These are phyloP conservation scores for Boletus barrowsii DNA, from an alignment of 768 basidiomycete genomes.

Conservation along the genomic window DNA sequence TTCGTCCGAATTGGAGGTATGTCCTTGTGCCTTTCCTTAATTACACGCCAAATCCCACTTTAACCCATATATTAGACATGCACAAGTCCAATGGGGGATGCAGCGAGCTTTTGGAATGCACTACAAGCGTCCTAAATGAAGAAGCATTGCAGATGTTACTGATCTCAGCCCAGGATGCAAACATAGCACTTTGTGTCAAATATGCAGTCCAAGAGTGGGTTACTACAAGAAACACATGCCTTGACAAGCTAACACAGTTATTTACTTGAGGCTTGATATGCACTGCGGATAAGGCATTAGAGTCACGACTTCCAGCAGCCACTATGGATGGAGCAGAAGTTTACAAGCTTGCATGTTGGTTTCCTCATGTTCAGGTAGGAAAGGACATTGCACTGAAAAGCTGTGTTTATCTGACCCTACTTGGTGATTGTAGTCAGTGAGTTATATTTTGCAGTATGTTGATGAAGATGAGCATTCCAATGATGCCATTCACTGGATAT, in stretches of 20 bases:
- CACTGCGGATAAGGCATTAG: neutral
- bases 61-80: neutral
- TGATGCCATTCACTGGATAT: too few relatives aligned
- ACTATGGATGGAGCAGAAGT: too few relatives aligned
- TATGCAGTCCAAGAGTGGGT: slow-evolving; percentile 4
- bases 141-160: slow-evolving; percentile 1
- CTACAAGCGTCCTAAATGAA: neutral
- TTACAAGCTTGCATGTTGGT: neutral
- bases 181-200: slow-evolving; percentile 3
- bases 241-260: neutral
- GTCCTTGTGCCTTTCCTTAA: neutral
- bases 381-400: neutral
- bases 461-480: too few relatives aligned
- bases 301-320: too few relatives aligned
- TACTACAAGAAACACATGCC: too few relatives aligned
- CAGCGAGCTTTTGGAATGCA: neutral
- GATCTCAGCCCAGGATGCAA: slow-evolving; percentile 6
- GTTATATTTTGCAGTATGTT: neutral
- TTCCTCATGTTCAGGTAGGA: neutral
- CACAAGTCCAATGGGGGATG: neutral
- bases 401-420: too few relatives aligned
- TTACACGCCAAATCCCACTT: too few relatives aligned
- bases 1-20: neutral
- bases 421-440: neutral
- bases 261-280: neutral